Percentiles rank a stretch among this genome's conserved stretches.
phyloP scores from a whole-genome alignment of 345 rosid species.

The Excoecaria cochinchinensis region DNA sequence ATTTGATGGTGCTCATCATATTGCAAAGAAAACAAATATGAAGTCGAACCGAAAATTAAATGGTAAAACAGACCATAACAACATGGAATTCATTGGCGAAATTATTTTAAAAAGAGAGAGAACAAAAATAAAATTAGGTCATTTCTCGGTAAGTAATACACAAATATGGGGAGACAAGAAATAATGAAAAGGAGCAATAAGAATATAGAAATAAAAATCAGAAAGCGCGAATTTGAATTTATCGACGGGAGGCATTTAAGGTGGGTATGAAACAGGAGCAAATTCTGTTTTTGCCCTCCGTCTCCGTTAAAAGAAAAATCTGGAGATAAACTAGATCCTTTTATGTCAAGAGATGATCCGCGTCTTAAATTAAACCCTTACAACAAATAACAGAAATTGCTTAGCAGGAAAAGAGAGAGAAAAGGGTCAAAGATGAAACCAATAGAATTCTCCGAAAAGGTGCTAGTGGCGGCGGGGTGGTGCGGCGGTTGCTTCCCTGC shows the following conservation, averaged over 20 bases:
- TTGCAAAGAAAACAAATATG: neutral
- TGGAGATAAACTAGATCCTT: conserved; percentile 9
- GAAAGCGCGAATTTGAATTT: neutral
- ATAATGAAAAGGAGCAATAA: neutral
- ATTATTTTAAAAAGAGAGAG: too few relatives aligned
- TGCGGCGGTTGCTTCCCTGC: neutral
- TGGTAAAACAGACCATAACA: too few relatives aligned
- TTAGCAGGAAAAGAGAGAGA: neutral
- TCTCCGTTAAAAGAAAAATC: neutral
- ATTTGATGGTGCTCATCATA: neutral
- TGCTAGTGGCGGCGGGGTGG: neutral
- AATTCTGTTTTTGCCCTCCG: neutral
- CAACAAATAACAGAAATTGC: conserved; percentile 6
- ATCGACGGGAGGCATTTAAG: neutral
- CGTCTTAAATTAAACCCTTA: neutral
- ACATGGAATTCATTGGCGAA: too few relatives aligned
- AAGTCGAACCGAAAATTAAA: neutral
- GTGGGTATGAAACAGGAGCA: neutral
- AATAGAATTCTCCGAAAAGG: neutral
- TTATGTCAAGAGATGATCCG: neutral
- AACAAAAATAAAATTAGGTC: too few relatives aligned
- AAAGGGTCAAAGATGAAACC: conserved; percentile 7
- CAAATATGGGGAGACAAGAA: neutral
- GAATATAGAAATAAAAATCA: neutral
- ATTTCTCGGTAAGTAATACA: too few relatives aligned